Evolutionary conservation across 805 yeast genomes (phyloP), one percentile per base, ranked within the genome.

Genomic region (Yarrowia divulgata): DNA sequence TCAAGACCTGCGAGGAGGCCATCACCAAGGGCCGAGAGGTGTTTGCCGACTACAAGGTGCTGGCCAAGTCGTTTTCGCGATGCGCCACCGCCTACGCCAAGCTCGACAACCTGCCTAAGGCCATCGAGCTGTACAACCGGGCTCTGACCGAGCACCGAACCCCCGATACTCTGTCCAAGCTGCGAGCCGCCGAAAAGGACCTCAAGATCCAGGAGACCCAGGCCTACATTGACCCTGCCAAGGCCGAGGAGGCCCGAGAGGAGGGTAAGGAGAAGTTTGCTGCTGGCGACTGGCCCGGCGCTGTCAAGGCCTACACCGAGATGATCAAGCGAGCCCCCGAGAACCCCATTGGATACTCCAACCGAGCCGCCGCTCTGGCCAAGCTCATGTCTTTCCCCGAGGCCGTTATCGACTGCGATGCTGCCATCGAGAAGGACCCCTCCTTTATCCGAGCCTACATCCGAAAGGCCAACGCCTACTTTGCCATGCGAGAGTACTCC

Each of bases 301-400:
- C 98, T 29, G 97, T 95, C 54, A 90, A 90, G 79, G 90, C 97
- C 5, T 95, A 95, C 81, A 85, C 96, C 63, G 99, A 95, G 81
- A 95, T 95, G 93, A 84, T 94, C 75, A 91, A 93, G 81, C 90
- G 99, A 79, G 93, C 93, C n/a, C 99, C 99, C 69, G 87, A 87
- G 69, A 98, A 95, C 80, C 96, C 97, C 32, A 88, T 97, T 80
- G 98, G 98, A 70, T 95, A 93, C 80, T 93, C 97, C 43, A 95
- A 95, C 83, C 90, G 99, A 81, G 99, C 99, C 67, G 99, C 99
- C 48, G 97, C 97, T 1, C 85, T 90, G 77, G 89, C 97, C 58
- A 95, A 95, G 81, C 86, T 95, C 74, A 87, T 94, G 90, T 91
- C 97, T 13, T 95, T 94, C 90, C 98, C 98, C 19, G 98, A 94